Evolutionary conservation across 1,284 basidiomycete species (phyloP).

Genomic region (Dichomitus squalens): DNA sequence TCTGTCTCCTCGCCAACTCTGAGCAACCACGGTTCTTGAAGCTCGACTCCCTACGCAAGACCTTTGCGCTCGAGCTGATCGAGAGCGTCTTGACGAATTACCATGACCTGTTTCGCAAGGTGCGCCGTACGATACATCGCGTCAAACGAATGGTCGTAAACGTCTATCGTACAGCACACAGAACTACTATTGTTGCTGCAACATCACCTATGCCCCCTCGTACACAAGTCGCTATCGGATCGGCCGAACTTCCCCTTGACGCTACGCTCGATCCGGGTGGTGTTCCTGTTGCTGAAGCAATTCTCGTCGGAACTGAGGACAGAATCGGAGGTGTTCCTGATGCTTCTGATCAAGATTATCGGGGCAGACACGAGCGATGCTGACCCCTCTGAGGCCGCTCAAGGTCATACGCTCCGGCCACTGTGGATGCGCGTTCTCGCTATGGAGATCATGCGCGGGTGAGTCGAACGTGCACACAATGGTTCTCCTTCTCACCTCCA

Average conservation of each 20-base stretch:
- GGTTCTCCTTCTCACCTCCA: constrained; percentile 2
- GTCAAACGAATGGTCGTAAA: too few relatives aligned
- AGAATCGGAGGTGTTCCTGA: constrained; percentile 85
- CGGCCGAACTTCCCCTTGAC: constrained; percentile 86
- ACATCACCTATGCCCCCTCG: constrained; percentile 88
- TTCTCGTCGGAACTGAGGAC: constrained; percentile 82
- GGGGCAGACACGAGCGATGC: constrained; percentile 57
- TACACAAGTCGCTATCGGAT: constrained; percentile 86
- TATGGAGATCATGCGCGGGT: constrained; percentile 91
- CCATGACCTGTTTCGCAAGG: constrained; percentile 83
- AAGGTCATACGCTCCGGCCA: constrained; percentile 50
- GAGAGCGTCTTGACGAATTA: constrained; percentile 98
- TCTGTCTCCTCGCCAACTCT: constrained; percentile 85
- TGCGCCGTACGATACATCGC: constrained; percentile 33
- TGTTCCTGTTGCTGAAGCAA: constrained; percentile 91
- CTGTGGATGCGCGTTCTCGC: constrained; percentile 89
- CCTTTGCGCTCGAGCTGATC: constrained; percentile 93
- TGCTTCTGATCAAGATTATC: constrained; percentile 79
- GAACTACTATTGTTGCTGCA: constrained; percentile 86
- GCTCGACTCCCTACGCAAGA: constrained; percentile 86
- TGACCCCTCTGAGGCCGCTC: constrained; percentile 28
- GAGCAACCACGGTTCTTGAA: constrained; percentile 86
- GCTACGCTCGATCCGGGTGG: constrained; percentile 88
- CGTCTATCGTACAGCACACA: constrained; percentile 54
- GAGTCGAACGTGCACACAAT: constrained; percentile 18